These are phyloP conservation scores for Backusella sp. DNA, from an alignment of 192 early-diverging fungal species.

Conservation along the genomic window DNA sequence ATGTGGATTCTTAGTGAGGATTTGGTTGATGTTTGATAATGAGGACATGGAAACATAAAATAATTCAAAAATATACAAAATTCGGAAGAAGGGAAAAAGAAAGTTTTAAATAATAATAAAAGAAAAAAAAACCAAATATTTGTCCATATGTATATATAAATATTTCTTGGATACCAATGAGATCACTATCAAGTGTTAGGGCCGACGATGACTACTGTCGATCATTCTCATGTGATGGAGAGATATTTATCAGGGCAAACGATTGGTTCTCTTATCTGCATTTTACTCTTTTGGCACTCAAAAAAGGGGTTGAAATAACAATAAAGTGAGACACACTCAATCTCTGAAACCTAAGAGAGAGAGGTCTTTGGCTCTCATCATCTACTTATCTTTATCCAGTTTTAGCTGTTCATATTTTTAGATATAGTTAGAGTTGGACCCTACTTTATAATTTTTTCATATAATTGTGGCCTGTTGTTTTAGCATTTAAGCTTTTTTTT, in stretches of 20 bases:
- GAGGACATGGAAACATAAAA: neutral
- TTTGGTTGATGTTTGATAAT: neutral
- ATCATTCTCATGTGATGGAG: neutral
- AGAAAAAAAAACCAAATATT: neutral
- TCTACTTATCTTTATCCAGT: neutral
- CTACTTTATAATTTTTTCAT: neutral
- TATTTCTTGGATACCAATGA: slow-evolving; percentile 5
- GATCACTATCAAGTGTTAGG: neutral
- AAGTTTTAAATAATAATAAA: neutral
- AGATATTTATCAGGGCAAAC: neutral
- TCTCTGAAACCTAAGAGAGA: neutral
- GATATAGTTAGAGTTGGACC: neutral
- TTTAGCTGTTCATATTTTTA: neutral
- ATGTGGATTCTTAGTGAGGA: neutral
- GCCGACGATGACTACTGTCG: neutral
- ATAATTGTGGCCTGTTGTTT: neutral
- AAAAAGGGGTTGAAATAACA: slow-evolving; percentile 3
- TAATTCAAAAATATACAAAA: neutral
- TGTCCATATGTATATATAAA: neutral
- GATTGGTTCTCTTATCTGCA: neutral
- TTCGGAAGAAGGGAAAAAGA: neutral
- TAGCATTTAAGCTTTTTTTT: neutral
- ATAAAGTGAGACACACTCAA: slow-evolving; percentile 7
- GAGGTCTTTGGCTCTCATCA: neutral
- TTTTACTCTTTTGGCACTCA: neutral